Evolutionary conservation across 2,329 filamentous ascomycete species (phyloP), one percentile per base, ranked within the genome.

Genomic region (Aspergillus piperis): DNA sequence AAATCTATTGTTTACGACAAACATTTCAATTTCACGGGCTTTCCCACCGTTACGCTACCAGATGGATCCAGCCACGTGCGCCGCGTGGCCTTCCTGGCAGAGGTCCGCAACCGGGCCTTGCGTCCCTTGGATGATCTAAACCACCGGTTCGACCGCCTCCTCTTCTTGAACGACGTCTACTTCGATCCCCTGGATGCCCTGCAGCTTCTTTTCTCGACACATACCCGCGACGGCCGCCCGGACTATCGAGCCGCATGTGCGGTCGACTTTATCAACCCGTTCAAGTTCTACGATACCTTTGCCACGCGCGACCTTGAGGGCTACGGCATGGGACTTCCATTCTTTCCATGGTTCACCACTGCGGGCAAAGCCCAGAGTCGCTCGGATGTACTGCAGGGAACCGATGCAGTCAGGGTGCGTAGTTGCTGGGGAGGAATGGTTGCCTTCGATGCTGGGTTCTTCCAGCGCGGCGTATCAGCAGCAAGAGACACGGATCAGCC

Each of bases 381-480:
- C 48, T 78, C 79, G 2, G 88, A 89, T 69, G 86, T 91, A 15
- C 73, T 90, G 1, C 77, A 77, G 0, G 83, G 86, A 57, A 77
- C 72, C 44, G 79, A 81, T 62, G 77, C 88, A 0, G 88, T 92
- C 0, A 82, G 86, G 3, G 89, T 91, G 0, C 84, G 83, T 66
- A 87, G 86, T 62, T 92, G 90, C 75, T 92, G 90, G 90, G 88
- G 88, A 52, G 90, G 90, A 21, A 91, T 92, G 84, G 87, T 80
- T 11, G 78, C 79, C 13, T 81, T 81, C 63, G 78, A 81, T 61
- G 78, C 78, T 5, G 70, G 67, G 38, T 79, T 75, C 51, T 80
- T 81, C 65, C 79, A 81, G 64, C 10, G 10, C 11, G 11, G 5
- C 10, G 15, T 13, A 5, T 2, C 32, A 36, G 5, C 32, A 36